Conservation (phyloP, 768 basidiomycete species). For the Amanita brunnescens region DNA sequence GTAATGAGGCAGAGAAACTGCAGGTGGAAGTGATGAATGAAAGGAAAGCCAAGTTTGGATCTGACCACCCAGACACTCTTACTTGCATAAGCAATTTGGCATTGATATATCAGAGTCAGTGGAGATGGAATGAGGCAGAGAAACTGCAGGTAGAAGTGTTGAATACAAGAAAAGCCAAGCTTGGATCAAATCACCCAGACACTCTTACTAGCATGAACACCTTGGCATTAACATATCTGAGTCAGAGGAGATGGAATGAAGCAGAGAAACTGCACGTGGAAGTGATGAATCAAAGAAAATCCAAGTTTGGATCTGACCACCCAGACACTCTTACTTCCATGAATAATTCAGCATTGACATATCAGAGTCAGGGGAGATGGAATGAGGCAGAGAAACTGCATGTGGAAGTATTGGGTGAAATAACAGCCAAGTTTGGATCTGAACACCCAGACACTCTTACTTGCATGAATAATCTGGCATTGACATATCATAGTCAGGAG, state of each 20-base stretch:
- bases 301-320: neutral
- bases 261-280: neutral
- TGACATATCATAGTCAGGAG: neutral
- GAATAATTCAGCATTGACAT: neutral
- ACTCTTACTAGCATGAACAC: neutral
- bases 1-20: neutral
- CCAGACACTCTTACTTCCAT: neutral
- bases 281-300: neutral
- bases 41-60: constrained; percentile 3
- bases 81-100: constrained; percentile 9
- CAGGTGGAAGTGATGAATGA: neutral
- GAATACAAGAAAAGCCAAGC: neutral
- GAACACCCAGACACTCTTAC: neutral
- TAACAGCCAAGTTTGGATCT: neutral
- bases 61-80: constrained; percentile 9
- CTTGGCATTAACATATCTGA: neutral
- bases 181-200: neutral
- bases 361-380: too few relatives aligned
- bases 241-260: neutral
- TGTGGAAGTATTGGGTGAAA: neutral
- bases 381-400: neutral
- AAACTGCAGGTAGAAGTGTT: neutral
- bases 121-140: constrained; percentile 1
- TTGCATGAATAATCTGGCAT: neutral
- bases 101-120: constrained; percentile 1